Evolutionary conservation across 805 yeast species (phyloP).

Genomic region (Diddensiella santjacobensis): DNA sequence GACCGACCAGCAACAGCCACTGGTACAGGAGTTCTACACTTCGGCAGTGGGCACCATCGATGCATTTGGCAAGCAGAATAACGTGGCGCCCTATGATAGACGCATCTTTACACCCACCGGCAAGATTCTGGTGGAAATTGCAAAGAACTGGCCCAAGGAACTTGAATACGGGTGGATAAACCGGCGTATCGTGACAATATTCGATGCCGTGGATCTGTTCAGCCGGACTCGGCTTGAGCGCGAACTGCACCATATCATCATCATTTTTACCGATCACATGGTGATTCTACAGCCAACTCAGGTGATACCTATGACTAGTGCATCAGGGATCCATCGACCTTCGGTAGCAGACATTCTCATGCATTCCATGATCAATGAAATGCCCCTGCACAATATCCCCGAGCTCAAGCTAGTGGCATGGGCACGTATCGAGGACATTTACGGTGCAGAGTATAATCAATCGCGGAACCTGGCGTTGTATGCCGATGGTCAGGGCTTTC

Average conservation of each 20-base stretch:
- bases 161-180: conserved; percentile 86
- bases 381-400: conserved; percentile 64
- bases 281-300: conserved; percentile 50
- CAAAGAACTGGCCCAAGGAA: conserved; percentile 82
- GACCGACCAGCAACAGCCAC: conserved; percentile 33
- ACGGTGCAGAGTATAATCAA: conserved; percentile 44
- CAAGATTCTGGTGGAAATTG: conserved; percentile 76
- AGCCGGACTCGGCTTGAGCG: conserved; percentile 22
- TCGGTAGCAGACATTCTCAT: conserved; percentile 74
- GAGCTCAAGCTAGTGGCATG: conserved; percentile 63
- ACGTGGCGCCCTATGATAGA: conserved; percentile 47
- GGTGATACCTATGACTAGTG: conserved; percentile 41
- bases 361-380: conserved; percentile 86
- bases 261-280: conserved; percentile 77
- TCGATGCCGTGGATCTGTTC: conserved; percentile 42
- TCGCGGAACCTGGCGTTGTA: conserved; percentile 31
- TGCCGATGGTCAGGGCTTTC: conserved; percentile 25
- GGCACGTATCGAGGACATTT: conserved; percentile 56
- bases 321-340: conserved; percentile 43
- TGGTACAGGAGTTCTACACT: conserved; percentile 43
- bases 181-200: conserved; percentile 78
- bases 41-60: conserved; percentile 65
- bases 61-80: conserved; percentile 65
- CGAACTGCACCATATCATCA: conserved; percentile 49
- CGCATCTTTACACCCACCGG: conserved; percentile 90